phyloP scores from a whole-genome alignment of 2,329 filamentous ascomycete genomes.

The Hysterium pulicare region DNA sequence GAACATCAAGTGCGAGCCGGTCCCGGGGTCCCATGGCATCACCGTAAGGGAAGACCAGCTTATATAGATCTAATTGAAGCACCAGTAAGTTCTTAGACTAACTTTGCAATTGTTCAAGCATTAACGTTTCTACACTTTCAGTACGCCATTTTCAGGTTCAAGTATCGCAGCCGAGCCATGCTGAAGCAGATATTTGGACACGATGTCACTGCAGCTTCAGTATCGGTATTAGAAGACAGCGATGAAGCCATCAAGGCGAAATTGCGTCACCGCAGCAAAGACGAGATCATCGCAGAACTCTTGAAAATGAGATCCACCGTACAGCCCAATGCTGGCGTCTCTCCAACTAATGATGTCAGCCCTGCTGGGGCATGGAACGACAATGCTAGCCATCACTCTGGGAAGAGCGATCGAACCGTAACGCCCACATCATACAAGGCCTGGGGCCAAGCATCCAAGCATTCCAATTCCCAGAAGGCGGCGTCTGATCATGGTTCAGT shows the following conservation, averaged over 20 bases:
- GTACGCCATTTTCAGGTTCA: slow-evolving; percentile 50
- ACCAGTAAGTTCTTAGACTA: slow-evolving; percentile 16
- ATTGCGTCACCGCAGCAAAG: neutral
- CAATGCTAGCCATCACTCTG: neutral
- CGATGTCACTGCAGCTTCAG: slow-evolving; percentile 9
- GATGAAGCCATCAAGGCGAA: neutral
- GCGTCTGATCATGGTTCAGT: neutral
- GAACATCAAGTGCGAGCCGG: slow-evolving; percentile 33
- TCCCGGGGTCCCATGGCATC: slow-evolving; percentile 36
- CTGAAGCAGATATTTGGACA: slow-evolving; percentile 36
- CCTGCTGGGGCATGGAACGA: neutral
- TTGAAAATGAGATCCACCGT: neutral
- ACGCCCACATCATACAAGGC: neutral
- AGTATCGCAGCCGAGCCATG: slow-evolving; percentile 36
- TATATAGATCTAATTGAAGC: slow-evolving; percentile 39
- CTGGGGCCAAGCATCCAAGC: neutral
- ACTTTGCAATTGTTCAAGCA: neutral
- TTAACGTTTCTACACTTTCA: slow-evolving; percentile 14
- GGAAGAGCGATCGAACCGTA: neutral
- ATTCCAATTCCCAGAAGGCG: neutral
- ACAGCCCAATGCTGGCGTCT: neutral
- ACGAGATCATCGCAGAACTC: slow-evolving; percentile 1
- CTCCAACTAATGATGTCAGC: neutral
- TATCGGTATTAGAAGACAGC: neutral
- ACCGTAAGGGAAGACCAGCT: slow-evolving; percentile 34